A percentile compares a stretch with the other conserved stretches of the same genome.
These are phyloP conservation scores for Aspergillus campestris DNA, from an alignment of 495 filamentous ascomycete genomes.

Conservation along the genomic window DNA sequence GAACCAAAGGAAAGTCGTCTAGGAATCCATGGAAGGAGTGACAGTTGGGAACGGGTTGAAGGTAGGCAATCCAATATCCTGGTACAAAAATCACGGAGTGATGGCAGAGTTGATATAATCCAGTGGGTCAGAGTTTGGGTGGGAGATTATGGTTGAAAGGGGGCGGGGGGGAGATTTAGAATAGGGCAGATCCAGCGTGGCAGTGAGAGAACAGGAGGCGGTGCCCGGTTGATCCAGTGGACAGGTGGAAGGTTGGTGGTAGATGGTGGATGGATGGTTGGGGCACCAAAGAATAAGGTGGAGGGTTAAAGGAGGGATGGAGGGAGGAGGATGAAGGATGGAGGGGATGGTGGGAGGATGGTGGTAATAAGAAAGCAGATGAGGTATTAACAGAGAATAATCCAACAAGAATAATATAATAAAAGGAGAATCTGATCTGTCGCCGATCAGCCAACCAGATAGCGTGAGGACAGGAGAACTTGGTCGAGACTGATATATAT, in stretches of 20 bases:
- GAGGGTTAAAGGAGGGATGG: background rate
- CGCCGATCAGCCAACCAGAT: too few species aligned
- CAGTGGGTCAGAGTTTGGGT: background rate
- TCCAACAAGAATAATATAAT: too few species aligned
- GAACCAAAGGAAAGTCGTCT: conserved; percentile 10
- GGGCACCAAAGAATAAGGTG: background rate
- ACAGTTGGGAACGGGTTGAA: conserved; percentile 5
- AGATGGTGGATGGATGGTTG: too few species aligned
- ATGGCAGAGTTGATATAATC: conserved; percentile 1
- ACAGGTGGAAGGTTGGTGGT: too few species aligned
- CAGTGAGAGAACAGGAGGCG: background rate
- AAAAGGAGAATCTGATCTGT: too few species aligned
- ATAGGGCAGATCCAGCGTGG: background rate
- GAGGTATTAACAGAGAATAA: too few species aligned
- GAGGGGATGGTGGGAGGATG: conserved; percentile 24
- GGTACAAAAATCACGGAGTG: background rate
- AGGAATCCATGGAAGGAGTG: conserved; percentile 19
- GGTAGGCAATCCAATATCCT: conserved; percentile 8
- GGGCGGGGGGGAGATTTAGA: conserved; percentile 9
- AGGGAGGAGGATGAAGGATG: conserved; percentile 12
- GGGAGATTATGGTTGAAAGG: conserved; percentile 6
- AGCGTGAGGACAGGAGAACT: too few species aligned
- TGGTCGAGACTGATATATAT: too few species aligned
- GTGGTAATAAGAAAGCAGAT: conserved; percentile 4
- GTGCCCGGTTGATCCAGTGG: conserved; percentile 1